Percentiles rank a stretch among this genome's conserved stretches.
Conservation (phyloP, 2,329 filamentous ascomycete species). For the Akanthomyces uredinophilus region DNA sequence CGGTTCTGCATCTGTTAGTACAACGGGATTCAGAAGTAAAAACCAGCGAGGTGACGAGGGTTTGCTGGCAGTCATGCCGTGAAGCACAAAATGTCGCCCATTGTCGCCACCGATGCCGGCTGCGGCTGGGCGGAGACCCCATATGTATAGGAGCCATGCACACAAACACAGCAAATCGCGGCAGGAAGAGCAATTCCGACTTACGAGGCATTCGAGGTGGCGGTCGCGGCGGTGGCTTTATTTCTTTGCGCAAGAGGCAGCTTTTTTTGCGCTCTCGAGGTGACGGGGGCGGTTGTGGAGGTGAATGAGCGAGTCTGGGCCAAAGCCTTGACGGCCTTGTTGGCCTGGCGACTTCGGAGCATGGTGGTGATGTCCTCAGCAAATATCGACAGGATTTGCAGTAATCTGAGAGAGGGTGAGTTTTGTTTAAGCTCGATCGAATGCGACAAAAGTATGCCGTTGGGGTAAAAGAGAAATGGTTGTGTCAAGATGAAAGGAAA, state of each 20-base stretch:
- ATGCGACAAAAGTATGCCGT: not conserved
- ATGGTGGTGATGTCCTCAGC: slow-evolving; percentile 29
- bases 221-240: slow-evolving; percentile 44
- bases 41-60: not conserved
- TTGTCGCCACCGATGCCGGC: slow-evolving; percentile 15
- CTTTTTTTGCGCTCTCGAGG: slow-evolving; percentile 35
- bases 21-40: too few relatives aligned
- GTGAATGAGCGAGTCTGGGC: slow-evolving; percentile 37
- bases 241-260: slow-evolving; percentile 38
- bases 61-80: too few relatives aligned
- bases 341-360: slow-evolving; percentile 45
- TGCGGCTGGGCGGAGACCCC: not conserved
- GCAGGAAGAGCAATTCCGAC: slow-evolving; percentile 25
- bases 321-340: slow-evolving; percentile 42
- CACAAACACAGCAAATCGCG: not conserved
- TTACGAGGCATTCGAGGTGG: slow-evolving; percentile 41
- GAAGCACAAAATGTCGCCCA: not conserved
- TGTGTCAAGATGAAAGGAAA: slow-evolving; percentile 15
- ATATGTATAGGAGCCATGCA: not conserved
- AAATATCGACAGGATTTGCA: not conserved
- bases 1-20: slow-evolving; percentile 26
- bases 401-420: not conserved
- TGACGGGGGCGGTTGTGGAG: slow-evolving; percentile 32
- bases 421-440: not conserved
- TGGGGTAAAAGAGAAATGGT: not conserved